Base-by-base conservation (phyloP, 176 grass and related monocot genomes). In the Alloteropsis semialata region DNA sequence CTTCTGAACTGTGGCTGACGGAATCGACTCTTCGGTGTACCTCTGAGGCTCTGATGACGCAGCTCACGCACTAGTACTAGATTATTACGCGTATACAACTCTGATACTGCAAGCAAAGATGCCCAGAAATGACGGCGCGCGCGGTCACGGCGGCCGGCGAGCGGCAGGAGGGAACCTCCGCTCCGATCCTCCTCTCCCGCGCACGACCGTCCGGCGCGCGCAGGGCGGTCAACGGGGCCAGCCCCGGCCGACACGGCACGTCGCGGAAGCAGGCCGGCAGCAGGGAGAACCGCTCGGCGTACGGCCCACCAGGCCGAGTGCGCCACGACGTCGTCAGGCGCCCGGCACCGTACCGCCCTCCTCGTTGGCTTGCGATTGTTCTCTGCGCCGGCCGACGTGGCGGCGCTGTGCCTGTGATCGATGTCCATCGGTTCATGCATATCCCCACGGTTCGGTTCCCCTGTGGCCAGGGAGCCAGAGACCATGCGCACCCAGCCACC, bases 291-390 rank as follows among this genome's bases (percentile, higher is more conserved):
- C 56, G 57, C 55, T 30, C 2, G 36, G 14, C 6, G 5, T 1
- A 8, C 5, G 19, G 2, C 8, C 21, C 4, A 29, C 25, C 54
- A 60, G 75, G 55, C 24, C n/a, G n/a, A n/a, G n/a, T n/a, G n/a
- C n/a, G 39, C 5, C 72, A 57, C 51, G 29, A 12, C 42, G 15
- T 8, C 68, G 68, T 28, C 42, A 30, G 68, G 24, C n/a, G 18
- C 33, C 64, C 61, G 61, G 19, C 50, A 0, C 12, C 54, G 37
- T 62, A 10, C 55, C n/a, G 18, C 76, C 22, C 34, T 18, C 32
- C 45, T 80, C 77, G 77, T 80, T 66, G 77, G 21, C 27, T 80
- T 67, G 78, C 32, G 78, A 54, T 55, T 55, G 78, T 68, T 80
- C 78, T 54, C 62, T 80, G 78, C 63, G 41, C 46, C 77, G 13